These are phyloP conservation scores for Diaporthe humulicola DNA, from an alignment of 2,329 filamentous ascomycete genomes.

Conservation along the genomic window DNA sequence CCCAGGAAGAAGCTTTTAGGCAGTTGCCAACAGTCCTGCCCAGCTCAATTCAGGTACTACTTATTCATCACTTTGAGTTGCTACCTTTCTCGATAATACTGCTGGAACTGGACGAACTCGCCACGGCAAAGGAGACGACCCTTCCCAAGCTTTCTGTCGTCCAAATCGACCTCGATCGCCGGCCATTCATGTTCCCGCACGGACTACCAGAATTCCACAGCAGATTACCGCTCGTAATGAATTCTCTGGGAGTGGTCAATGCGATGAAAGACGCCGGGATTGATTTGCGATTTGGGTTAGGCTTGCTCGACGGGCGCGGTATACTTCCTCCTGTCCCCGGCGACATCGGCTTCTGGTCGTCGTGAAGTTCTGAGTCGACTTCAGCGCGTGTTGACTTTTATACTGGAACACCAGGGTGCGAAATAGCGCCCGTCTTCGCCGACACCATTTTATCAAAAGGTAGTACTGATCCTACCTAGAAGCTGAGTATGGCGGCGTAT, in stretches of 20 bases:
- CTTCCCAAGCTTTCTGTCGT: neutral
- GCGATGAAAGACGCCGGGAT: neutral
- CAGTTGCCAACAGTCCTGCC: neutral
- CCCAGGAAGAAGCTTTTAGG: neutral
- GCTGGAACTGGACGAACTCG: neutral
- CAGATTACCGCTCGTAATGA: neutral
- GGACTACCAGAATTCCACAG: neutral
- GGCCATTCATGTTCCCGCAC: rapidly evolving
- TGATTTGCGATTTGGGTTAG: neutral
- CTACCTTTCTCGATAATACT: neutral
- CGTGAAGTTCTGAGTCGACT: too few species aligned
- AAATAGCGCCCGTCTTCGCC: too few species aligned
- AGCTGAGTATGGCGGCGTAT: too few species aligned
- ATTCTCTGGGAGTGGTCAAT: neutral
- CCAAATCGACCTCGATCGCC: neutral
- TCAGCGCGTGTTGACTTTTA: too few species aligned
- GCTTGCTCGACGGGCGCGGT: too few species aligned
- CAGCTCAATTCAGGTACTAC: neutral
- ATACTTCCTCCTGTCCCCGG: neutral
- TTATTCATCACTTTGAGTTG: neutral
- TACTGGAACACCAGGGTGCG: too few species aligned
- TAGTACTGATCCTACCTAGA: too few species aligned
- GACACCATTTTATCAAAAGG: neutral
- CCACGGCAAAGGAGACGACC: neutral
- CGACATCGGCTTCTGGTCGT: neutral